phyloP scores from a whole-genome alignment of 176 grass and related monocot genomes.

The Ampelocalamus luodianensis region DNA sequence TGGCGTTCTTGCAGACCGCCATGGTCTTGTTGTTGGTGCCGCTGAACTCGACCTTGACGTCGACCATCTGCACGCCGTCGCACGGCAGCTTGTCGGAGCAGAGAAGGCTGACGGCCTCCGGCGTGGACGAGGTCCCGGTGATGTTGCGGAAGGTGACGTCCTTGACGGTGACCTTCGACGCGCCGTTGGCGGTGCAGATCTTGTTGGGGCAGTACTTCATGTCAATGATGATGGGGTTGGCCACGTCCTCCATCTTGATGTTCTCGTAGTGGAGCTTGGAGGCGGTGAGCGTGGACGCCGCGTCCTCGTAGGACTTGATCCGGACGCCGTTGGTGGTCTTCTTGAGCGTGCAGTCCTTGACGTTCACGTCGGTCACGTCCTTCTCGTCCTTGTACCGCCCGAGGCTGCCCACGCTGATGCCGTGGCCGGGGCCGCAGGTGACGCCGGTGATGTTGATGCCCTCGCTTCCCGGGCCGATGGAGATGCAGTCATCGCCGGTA shows the following conservation, averaged over 20 bases:
- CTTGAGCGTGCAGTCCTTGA: slow-evolving; percentile 59
- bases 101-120: no score
- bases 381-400: slow-evolving; percentile 59
- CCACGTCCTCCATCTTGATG: slow-evolving; percentile 52
- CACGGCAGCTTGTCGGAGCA: no score
- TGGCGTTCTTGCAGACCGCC: no score
- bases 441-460: slow-evolving; percentile 55
- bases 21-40: no score
- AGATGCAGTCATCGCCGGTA: slow-evolving; percentile 17
- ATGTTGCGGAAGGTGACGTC: no score
- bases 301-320: slow-evolving; percentile 64
- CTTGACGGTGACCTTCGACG: no score
- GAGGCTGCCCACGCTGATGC: slow-evolving; percentile 65
- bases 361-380: slow-evolving; percentile 52
- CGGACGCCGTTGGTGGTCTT: slow-evolving; percentile 59
- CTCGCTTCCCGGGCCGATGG: slow-evolving; percentile 46
- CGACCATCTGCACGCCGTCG: no score
- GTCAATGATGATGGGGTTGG: no score
- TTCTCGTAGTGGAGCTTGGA: slow-evolving; percentile 55
- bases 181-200: no score
- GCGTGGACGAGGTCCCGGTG: no score
- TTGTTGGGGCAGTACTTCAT: no score
- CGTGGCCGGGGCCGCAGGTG: slow-evolving; percentile 56
- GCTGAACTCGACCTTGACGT: no score
- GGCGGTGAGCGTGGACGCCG: background rate